Percentiles rank a stretch among this genome's conserved stretches.
These are phyloP conservation scores for Pseudogymnoascus sp. DNA, from an alignment of 2,329 filamentous ascomycete species.

Conservation along the genomic window DNA sequence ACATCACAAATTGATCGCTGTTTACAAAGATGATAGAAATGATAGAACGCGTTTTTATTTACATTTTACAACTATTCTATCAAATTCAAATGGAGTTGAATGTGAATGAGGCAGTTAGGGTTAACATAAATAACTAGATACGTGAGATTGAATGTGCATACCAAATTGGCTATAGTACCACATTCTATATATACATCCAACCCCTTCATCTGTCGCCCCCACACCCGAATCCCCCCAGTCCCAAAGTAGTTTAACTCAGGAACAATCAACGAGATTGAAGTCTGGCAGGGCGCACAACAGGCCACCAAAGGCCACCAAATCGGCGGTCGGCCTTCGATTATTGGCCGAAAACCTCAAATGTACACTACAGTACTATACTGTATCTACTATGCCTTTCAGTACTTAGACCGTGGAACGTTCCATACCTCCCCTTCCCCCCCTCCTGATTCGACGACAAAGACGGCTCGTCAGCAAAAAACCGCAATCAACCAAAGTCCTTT, in stretches of 20 bases:
- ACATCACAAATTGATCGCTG: neutral
- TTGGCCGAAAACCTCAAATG: neutral
- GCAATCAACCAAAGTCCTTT: neutral
- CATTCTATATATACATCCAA: neutral
- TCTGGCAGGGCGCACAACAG: neutral
- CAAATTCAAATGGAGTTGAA: neutral
- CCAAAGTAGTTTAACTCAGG: neutral
- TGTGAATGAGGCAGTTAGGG: neutral
- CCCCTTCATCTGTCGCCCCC: neutral
- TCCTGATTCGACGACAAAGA: neutral
- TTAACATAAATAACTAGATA: neutral
- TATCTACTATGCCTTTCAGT: neutral
- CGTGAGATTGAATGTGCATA: neutral
- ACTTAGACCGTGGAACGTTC: neutral
- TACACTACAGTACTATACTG: neutral
- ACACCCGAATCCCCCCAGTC: neutral
- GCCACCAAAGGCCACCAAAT: neutral
- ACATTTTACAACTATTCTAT: neutral
- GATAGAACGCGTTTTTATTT: neutral
- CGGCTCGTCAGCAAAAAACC: neutral
- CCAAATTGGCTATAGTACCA: neutral
- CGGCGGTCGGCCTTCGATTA: neutral
- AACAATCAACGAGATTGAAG: neutral
- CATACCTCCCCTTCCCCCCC: neutral
- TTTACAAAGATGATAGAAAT: neutral